Conservation (phyloP, 257 asterid genomes). For the Haberlea rhodopensis region DNA sequence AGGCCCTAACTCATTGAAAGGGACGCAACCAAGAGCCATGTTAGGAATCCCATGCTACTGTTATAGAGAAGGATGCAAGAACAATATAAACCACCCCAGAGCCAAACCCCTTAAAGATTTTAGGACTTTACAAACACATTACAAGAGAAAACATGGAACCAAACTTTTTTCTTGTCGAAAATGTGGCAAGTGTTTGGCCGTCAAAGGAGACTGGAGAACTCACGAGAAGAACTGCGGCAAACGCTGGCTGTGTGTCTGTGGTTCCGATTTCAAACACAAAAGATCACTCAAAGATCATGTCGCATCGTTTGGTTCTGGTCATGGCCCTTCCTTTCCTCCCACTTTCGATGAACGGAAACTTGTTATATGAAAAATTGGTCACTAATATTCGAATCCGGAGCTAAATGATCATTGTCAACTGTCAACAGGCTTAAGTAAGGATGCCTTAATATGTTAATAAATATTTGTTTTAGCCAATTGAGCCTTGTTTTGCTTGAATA, state of each 20-base stretch:
- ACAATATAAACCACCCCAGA: conserved; percentile 52
- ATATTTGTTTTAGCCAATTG: too few relatives aligned
- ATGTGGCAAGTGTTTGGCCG: conserved; percentile 68
- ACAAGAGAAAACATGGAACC: conserved; percentile 63
- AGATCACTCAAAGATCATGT: conserved; percentile 79
- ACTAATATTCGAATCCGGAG: too few relatives aligned
- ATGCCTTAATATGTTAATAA: too few relatives aligned
- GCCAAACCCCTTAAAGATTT: conserved; percentile 62
- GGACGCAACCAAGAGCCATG: conserved; percentile 51
- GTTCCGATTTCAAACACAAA: conserved; percentile 80
- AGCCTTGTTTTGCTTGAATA: too few relatives aligned
- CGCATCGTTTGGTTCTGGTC: conserved; percentile 57
- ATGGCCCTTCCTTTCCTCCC: conserved; percentile 40
- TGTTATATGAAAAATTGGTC: too few relatives aligned
- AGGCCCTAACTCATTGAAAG: conserved; percentile 66
- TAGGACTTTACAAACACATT: conserved; percentile 63
- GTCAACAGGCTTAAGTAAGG: too few relatives aligned
- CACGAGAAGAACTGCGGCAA: conserved; percentile 83
- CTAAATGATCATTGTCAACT: too few relatives aligned
- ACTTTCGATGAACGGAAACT: conserved; percentile 25
- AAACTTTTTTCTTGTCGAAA: conserved; percentile 52
- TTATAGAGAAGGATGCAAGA: conserved; percentile 66
- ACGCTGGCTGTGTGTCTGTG: conserved; percentile 70
- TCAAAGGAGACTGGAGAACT: conserved; percentile 79
- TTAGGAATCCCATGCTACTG: conserved; percentile 65